Base-by-base conservation (phyloP, 352 stramenopile genomes). In the Phytopythium helicoides region DNA sequence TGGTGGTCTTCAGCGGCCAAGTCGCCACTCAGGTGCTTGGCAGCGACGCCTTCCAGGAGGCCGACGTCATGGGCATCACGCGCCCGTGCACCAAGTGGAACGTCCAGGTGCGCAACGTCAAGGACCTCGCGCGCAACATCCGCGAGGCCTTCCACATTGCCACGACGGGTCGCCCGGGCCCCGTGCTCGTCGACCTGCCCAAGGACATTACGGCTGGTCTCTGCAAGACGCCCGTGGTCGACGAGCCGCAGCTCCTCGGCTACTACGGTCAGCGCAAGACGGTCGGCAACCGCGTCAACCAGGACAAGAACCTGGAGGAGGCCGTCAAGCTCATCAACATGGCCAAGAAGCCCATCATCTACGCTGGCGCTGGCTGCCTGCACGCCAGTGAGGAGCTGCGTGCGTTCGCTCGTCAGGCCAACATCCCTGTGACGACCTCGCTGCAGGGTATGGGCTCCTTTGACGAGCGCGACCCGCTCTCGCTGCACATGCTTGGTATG, bases 401-500 rank as follows among this genome's bases (percentile, higher is more conserved):
- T 44, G 74, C 86, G 39, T 82, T 98, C 61, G 94, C 94, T 0
- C 87, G 96, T 45, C 77, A 86, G 52, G 86, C 94, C 36, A 97
- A 98, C 56, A 98, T 98, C 58, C 95, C 95, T 18, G 92, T 98
- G 34, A 97, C 94, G 6, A 98, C 94, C 8, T 97, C 95, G 53
- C 77, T 98, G 26, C 94, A 94, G 62, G 95, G 87, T 15, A 87
- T 98, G 66, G 95, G 95, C 34, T 75, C 76, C 7, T 98, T 98
- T 52, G 93, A 98, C 51, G 95, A 98, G 64, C 74, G 91, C 39
- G 85, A 97, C 66, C 73, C 85, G 37, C 84, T 98, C 16, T 96
- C 92, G 73, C 80, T 98, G 47, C 96, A 98, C 64, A 98, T 98
- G 92, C 72, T 98, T 33, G 94, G 95, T 36, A 98, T 98, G 95